Evolutionary conservation across 2,329 filamentous ascomycete genomes (phyloP).

Genomic region (Fusarium sp.): DNA sequence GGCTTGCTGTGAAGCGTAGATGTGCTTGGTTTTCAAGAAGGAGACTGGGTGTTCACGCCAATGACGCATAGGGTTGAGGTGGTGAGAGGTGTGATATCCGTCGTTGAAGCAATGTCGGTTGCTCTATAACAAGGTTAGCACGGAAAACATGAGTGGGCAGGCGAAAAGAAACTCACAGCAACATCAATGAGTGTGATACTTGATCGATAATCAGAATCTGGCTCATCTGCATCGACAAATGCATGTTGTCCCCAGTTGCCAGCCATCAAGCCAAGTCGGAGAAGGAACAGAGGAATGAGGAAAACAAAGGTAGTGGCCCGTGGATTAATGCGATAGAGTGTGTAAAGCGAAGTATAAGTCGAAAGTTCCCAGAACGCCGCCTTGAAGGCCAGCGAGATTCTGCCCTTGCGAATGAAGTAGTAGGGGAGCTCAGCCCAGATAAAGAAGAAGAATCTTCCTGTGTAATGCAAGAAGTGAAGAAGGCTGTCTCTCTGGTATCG

Average conservation of each 20-base stretch:
- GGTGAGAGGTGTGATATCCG: conserved; percentile 85
- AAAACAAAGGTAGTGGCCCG: conserved; percentile 73
- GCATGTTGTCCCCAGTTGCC: conserved; percentile 90
- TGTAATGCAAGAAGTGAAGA: conserved; percentile 76
- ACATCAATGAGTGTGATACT: conserved; percentile 86
- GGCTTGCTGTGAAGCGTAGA: conserved; percentile 75
- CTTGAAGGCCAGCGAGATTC: conserved; percentile 65
- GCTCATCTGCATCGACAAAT: conserved; percentile 80
- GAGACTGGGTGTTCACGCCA: conserved; percentile 84
- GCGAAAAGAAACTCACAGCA: conserved; percentile 64
- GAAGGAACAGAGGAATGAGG: conserved; percentile 72
- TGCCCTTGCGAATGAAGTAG: conserved; percentile 77
- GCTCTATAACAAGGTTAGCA: conserved; percentile 62
- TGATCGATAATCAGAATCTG: conserved; percentile 81
- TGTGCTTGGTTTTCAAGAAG: conserved; percentile 76
- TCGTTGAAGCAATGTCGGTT: conserved; percentile 88
- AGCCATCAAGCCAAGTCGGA: conserved; percentile 81
- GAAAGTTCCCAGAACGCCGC: conserved; percentile 71
- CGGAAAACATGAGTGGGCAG: not conserved
- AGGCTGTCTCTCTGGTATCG: conserved; percentile 79
- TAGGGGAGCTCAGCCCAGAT: conserved; percentile 80
- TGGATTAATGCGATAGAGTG: conserved; percentile 60
- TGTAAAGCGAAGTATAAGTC: conserved; percentile 68
- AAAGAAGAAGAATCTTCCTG: conserved; percentile 79
- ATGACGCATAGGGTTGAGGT: conserved; percentile 81